These are phyloP conservation scores for Styphnolobium japonicum DNA, from an alignment of 306 rosid species.

Conservation along the genomic window DNA sequence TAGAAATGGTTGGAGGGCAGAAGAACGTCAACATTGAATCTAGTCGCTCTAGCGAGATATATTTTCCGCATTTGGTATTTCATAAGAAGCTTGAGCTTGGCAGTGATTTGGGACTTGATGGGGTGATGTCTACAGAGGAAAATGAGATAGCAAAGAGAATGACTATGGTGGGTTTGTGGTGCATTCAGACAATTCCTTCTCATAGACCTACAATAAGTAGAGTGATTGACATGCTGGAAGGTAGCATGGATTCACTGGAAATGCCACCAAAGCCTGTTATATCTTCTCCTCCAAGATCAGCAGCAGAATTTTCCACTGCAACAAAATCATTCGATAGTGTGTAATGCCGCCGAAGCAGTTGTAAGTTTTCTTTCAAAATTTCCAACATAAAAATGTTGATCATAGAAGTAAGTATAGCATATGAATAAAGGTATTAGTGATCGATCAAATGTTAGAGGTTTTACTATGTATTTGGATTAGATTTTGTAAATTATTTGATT, in stretches of 20 bases:
- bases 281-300: slow-evolving; percentile 34
- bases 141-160: slow-evolving; percentile 44
- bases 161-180: slow-evolving; percentile 54
- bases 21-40: slow-evolving; percentile 29
- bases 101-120: slow-evolving; percentile 27
- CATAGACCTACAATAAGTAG: slow-evolving; percentile 48
- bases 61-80: slow-evolving; percentile 43
- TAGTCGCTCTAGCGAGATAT: slow-evolving; percentile 34
- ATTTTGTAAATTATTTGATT: too few relatives aligned
- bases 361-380: not conserved
- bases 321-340: not conserved
- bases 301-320: slow-evolving; percentile 24
- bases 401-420: not conserved
- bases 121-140: slow-evolving; percentile 20
- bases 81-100: slow-evolving; percentile 34
- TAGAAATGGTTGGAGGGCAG: slow-evolving; percentile 48
- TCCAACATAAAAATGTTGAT: not conserved
- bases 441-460: not conserved
- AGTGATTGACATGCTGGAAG: slow-evolving; percentile 57
- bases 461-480: too few relatives aligned
- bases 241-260: slow-evolving; percentile 36
- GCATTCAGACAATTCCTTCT: slow-evolving; percentile 44
- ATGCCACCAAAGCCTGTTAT: slow-evolving; percentile 55
- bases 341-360: not conserved
- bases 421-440: not conserved